A percentile compares a stretch with the other conserved stretches of the same genome.
phyloP scores from a whole-genome alignment of 2,329 filamentous ascomycete species.

The Akanthomyces dipterigenus region DNA sequence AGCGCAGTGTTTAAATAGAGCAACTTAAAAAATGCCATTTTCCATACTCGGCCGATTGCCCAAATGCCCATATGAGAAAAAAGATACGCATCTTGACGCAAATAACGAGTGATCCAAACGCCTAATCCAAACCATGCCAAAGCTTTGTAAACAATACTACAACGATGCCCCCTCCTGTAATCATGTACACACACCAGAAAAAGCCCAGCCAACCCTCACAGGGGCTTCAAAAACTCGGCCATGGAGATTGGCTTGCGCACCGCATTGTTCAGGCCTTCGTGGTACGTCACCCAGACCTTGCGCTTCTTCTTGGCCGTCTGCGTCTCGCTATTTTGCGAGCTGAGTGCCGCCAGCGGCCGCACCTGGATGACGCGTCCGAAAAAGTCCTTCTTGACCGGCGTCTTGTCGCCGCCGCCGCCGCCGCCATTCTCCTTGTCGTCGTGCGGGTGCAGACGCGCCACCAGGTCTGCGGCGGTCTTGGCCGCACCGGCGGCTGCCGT shows the following conservation, averaged over 20 bases:
- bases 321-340: slow-evolving; percentile 26
- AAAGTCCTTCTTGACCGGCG: slow-evolving; percentile 66
- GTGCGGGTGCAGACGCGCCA: slow-evolving; percentile 20
- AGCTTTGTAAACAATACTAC: background rate
- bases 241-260: slow-evolving; percentile 82
- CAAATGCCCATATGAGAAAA: background rate
- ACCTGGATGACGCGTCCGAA: slow-evolving; percentile 66
- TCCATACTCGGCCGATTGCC: background rate
- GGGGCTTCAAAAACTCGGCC: slow-evolving; percentile 65
- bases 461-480: slow-evolving; percentile 32
- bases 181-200: background rate
- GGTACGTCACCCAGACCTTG: slow-evolving; percentile 78
- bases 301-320: slow-evolving; percentile 39
- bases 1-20: background rate
- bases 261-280: slow-evolving; percentile 88
- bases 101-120: background rate
- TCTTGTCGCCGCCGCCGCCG: slow-evolving; percentile 23
- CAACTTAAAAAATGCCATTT: background rate
- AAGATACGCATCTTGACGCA: background rate
- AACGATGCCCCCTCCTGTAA: background rate
- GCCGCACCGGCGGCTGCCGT: slow-evolving; percentile 12
- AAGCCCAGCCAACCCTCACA: slow-evolving; percentile 34
- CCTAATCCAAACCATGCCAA: background rate
- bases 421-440: slow-evolving; percentile 27
- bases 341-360: slow-evolving; percentile 31